These are phyloP conservation scores for Diospyros kaki DNA, from an alignment of 148 eudicot genomes.

Conservation along the genomic window DNA sequence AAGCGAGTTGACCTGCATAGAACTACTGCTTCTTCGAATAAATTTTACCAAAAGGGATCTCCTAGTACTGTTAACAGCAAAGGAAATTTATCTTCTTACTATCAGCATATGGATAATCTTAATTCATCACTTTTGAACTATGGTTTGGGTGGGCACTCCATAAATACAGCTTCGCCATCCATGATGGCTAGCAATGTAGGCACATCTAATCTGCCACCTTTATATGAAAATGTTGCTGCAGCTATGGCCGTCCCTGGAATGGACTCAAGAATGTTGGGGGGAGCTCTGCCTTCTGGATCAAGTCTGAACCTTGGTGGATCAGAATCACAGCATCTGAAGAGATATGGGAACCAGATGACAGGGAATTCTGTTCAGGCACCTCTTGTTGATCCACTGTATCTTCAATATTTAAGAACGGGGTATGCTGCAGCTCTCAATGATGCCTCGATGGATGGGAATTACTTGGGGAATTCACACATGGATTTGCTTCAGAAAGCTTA, in stretches of 20 bases:
- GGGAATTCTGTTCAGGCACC: slow-evolving; percentile 53
- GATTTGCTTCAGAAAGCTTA: slow-evolving; percentile 84
- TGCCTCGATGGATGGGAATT: slow-evolving; percentile 64
- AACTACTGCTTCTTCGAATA: slow-evolving; percentile 40
- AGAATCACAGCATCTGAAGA: slow-evolving; percentile 41
- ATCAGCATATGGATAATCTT: slow-evolving; percentile 53
- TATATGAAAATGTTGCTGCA: slow-evolving; percentile 75
- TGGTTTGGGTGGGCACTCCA: slow-evolving; percentile 60
- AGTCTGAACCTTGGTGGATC: slow-evolving; percentile 28
- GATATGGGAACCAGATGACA: slow-evolving; percentile 53
- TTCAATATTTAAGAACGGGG: slow-evolving; percentile 68
- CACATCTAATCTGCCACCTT: slow-evolving; percentile 59
- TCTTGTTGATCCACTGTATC: slow-evolving; percentile 74
- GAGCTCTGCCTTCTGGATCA: slow-evolving; percentile 38
- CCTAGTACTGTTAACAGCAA: slow-evolving; percentile 44
- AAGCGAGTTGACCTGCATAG: slow-evolving; percentile 43
- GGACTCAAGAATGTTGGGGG: slow-evolving; percentile 59
- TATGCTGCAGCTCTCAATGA: slow-evolving; percentile 71
- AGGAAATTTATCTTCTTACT: slow-evolving; percentile 46
- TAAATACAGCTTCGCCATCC: slow-evolving; percentile 54
- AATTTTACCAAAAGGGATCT: slow-evolving; percentile 50
- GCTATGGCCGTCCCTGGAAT: slow-evolving; percentile 58
- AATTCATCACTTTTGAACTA: slow-evolving; percentile 54
- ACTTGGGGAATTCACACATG: slow-evolving; percentile 44
- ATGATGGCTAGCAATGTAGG: slow-evolving; percentile 62